Conservation (phyloP, 768 basidiomycete genomes). For the Chlorophyllum brunneum region DNA sequence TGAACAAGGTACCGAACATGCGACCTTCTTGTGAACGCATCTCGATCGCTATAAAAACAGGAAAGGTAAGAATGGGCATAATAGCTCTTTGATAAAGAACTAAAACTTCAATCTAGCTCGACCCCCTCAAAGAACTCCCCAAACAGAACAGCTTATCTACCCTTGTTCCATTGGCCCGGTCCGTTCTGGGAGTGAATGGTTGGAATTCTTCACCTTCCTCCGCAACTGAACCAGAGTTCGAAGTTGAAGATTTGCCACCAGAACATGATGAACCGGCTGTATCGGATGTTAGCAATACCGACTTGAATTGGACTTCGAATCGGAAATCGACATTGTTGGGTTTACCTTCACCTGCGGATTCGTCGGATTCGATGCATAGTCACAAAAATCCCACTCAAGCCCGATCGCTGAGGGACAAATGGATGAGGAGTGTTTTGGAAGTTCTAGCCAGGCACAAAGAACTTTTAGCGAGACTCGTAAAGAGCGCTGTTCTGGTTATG, state of each 20-base stretch:
- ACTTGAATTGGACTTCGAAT: neutral
- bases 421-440: neutral
- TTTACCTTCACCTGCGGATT: constrained; percentile 3
- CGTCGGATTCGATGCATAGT: neutral
- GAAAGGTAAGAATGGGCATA: constrained; percentile 51
- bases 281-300: neutral
- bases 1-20: constrained; percentile 54
- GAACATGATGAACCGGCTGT: neutral
- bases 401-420: neutral
- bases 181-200: neutral
- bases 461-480: constrained; percentile 1
- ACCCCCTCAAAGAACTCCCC: constrained; percentile 15
- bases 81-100: neutral
- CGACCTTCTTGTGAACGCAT: constrained; percentile 76
- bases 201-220: neutral
- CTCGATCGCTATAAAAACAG: constrained; percentile 59
- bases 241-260: neutral
- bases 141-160: constrained; percentile 1
- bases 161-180: constrained; percentile 10
- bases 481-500: constrained; percentile 14
- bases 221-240: neutral
- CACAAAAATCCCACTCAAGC: neutral
- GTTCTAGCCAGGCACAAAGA: neutral
- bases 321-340: neutral
- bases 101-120: constrained; percentile 12